Evolutionary conservation across 495 filamentous ascomycete genomes (phyloP), one percentile per base, ranked within the genome.

Genomic region (Talaromyces adpressus): DNA sequence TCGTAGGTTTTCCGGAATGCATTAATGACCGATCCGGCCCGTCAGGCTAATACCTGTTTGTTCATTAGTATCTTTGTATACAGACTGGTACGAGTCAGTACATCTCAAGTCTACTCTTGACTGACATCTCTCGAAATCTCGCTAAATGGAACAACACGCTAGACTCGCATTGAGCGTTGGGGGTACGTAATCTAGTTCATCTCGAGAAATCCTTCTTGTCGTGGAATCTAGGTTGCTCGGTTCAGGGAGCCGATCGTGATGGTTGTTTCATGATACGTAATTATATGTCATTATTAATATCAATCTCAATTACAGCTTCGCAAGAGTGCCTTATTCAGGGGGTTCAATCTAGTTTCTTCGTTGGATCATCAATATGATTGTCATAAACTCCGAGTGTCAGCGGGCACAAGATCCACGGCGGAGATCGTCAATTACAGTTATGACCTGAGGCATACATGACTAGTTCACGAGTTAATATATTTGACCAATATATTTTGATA

Each of bases 11-110:
- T 36, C 18, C 56, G 56, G 56, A 6, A 58, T 36, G 56, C 27
- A 34, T 18, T 18, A 20, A 58, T 20, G 27, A 58, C 56, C 56
- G 56, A 58, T 58, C 56, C 56, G 56, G 56, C n/a, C 56, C 56
- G 56, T 22, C 27, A 58, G 30, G 14, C 56, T 58, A 58, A 58
- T 6, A 22, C 56, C 11, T n/a, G 23, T 56, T 56, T 56, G 52
- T 29, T 56, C 52, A 23, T 27, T 56, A 56, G 52, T 53, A 53
- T 11, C 4, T 56, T 29, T 14, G 23, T 27, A 25, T 14, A 5
- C 12, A 27, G 27, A 22, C 20, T 56, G 12, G 27, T 58, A 36
- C 56, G 56, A 58, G 56, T 58, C 56, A 58, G 56, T 11, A 36
- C n/a, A 30, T 7, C 18, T 36, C 18, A 20, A 25, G 2, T 53